These are phyloP conservation scores for Pezicula rhizophila DNA, from an alignment of 2,329 filamentous ascomycete genomes.

Conservation along the genomic window DNA sequence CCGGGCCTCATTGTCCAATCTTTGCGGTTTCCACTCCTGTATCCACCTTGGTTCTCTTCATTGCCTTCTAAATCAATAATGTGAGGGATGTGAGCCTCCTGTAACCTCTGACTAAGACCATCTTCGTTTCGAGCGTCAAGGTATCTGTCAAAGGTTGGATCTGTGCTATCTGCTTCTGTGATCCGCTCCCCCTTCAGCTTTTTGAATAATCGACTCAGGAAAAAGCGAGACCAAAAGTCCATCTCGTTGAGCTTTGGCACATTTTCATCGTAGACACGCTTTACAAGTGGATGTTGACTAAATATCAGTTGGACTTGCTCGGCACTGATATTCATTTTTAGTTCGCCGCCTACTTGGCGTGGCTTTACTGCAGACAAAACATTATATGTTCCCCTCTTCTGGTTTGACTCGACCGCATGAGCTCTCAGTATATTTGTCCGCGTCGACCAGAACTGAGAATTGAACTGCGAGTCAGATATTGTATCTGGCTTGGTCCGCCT, in stretches of 20 bases:
- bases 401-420: slow-evolving; percentile 81
- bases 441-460: slow-evolving; percentile 90
- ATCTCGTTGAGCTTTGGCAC: slow-evolving; percentile 74
- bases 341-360: slow-evolving; percentile 64
- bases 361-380: slow-evolving; percentile 87
- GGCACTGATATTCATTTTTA: slow-evolving; percentile 77
- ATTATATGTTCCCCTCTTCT: slow-evolving; percentile 87
- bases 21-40: slow-evolving; percentile 74
- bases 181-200: slow-evolving; percentile 87
- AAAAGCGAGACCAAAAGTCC: slow-evolving; percentile 92
- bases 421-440: slow-evolving; percentile 79
- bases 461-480: slow-evolving; percentile 75
- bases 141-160: slow-evolving; percentile 81
- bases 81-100: slow-evolving; percentile 67
- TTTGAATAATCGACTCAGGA: slow-evolving; percentile 84
- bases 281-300: slow-evolving; percentile 84
- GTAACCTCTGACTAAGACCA: slow-evolving; percentile 45
- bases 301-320: slow-evolving; percentile 94
- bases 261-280: slow-evolving; percentile 86
- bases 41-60: slow-evolving; percentile 87
- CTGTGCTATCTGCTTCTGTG: slow-evolving; percentile 67
- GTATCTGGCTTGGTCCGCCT: slow-evolving; percentile 77
- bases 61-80: slow-evolving; percentile 92
- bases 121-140: slow-evolving; percentile 64
- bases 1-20: slow-evolving; percentile 84